A percentile compares a stretch with the other conserved stretches of the same genome.
These are phyloP conservation scores for Tolypocladium inflatum DNA, from an alignment of 2,329 filamentous ascomycete species.

Conservation along the genomic window DNA sequence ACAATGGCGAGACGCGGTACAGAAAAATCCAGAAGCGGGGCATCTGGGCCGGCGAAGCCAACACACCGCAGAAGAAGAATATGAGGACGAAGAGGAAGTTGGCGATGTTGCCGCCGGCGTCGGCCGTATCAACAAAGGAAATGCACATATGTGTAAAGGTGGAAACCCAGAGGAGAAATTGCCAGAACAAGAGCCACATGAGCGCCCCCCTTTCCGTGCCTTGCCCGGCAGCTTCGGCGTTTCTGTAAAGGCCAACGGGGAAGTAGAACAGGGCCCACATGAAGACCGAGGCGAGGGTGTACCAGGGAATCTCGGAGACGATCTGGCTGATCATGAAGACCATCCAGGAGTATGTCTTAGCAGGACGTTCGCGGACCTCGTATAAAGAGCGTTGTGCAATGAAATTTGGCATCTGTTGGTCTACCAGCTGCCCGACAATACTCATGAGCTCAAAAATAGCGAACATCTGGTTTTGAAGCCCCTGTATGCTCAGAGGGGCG, in stretches of 20 bases:
- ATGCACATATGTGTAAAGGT: slow-evolving; percentile 60
- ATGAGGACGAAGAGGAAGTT: slow-evolving; percentile 56
- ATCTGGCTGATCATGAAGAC: slow-evolving; percentile 1
- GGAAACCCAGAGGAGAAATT: slow-evolving; percentile 58
- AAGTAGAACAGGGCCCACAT: neutral
- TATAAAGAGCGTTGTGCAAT: neutral
- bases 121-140: slow-evolving; percentile 53
- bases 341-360: neutral
- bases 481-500: slow-evolving; percentile 40
- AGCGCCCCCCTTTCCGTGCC: slow-evolving; percentile 46
- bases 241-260: neutral
- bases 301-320: slow-evolving; percentile 5
- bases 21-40: slow-evolving; percentile 67
- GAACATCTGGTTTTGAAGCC: slow-evolving; percentile 64
- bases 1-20: slow-evolving; percentile 55
- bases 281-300: slow-evolving; percentile 11
- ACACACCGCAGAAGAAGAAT: slow-evolving; percentile 56
- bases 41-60: slow-evolving; percentile 46
- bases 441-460: slow-evolving; percentile 62
- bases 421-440: slow-evolving; percentile 42
- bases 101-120: slow-evolving; percentile 58
- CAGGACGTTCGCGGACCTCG: neutral
- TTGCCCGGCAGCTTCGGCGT: neutral
- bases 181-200: slow-evolving; percentile 57
- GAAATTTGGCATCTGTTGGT: neutral